Base-by-base conservation (phyloP, 1,139 yeast genomes). In the Kodamaea alishanica region DNA sequence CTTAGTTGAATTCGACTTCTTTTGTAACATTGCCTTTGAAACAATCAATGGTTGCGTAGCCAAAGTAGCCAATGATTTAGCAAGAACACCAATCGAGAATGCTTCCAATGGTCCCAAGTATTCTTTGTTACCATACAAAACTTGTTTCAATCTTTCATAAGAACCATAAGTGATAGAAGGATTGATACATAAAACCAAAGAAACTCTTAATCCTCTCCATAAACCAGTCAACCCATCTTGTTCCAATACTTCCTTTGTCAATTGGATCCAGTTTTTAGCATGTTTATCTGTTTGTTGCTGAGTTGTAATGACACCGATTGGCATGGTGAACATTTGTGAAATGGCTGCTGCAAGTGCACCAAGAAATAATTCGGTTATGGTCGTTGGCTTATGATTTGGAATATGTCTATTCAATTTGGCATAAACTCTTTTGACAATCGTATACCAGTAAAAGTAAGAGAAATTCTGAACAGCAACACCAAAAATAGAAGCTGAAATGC, bases 101-200 rank as follows among this genome's bases (percentile, higher is more conserved):
- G 84, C 79, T 59, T 85, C 85, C 42, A 73, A 65, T 5, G 94
- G 86, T 8, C 76, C 69, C 50, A 87, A 68, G 50, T 62, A 62
- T 39, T 65, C 55, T 55, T 73, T 70, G 42, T 48, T 53, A 12
- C 70, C 72, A 56, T 70, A 84, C 34, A 84, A 51, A 4, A 77
- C 51, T 40, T 70, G 70, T 57, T 77, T 81, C 50, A 87, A 70
- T 47, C 88, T 74, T 58, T 85, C 92, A 58, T 79, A 84, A 2
- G 89, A 74, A 5, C 95, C 95, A 58, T 86, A 88, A 5, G 96
- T 87, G 56, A 87, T 87, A 31, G 95, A 82, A 5, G 96, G 96
- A 63, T 87, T 87, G 44, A 83, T 70, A 28, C 94, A 87, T 38
- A 87, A 73, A 5, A 87, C 85, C 53, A 87, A 63, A 8, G 89